A percentile compares a stretch with the other conserved stretches of the same genome.
Conservation (phyloP, 306 rosid genomes). For the Prunus armeniaca region DNA sequence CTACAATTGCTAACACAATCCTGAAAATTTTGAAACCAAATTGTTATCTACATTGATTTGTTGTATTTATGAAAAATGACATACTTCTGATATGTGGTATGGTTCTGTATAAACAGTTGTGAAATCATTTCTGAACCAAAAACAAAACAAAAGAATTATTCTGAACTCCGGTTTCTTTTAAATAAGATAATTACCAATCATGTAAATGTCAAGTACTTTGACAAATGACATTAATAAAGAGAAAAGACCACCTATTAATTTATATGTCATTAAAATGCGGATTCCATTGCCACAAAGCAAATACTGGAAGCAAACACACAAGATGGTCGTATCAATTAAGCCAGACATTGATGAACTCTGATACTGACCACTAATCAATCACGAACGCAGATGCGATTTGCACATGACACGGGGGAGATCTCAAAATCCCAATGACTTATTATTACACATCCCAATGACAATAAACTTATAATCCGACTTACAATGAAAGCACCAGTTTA, state of each 20-base stretch:
- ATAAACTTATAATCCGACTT: conserved; percentile 4
- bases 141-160: too few relatives aligned
- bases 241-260: too few relatives aligned
- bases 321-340: not conserved
- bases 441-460: conserved; percentile 20
- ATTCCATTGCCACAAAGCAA: not conserved
- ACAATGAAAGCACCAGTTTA: not conserved
- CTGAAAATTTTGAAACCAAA: too few relatives aligned
- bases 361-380: not conserved
- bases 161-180: too few relatives aligned
- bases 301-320: not conserved
- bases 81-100: too few relatives aligned
- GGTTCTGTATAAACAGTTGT: too few relatives aligned
- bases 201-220: too few relatives aligned
- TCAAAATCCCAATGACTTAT: conserved; percentile 20
- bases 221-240: not conserved
- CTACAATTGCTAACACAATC: too few relatives aligned
- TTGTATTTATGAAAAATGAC: too few relatives aligned
- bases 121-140: too few relatives aligned
- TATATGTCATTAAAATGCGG: not conserved
- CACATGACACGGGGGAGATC: conserved; percentile 9
- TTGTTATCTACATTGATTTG: too few relatives aligned
- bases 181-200: too few relatives aligned
- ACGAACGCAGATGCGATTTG: conserved; percentile 2
- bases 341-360: not conserved